Conservation (phyloP, 352 stramenopile genomes). For the Globisporangium solare region DNA sequence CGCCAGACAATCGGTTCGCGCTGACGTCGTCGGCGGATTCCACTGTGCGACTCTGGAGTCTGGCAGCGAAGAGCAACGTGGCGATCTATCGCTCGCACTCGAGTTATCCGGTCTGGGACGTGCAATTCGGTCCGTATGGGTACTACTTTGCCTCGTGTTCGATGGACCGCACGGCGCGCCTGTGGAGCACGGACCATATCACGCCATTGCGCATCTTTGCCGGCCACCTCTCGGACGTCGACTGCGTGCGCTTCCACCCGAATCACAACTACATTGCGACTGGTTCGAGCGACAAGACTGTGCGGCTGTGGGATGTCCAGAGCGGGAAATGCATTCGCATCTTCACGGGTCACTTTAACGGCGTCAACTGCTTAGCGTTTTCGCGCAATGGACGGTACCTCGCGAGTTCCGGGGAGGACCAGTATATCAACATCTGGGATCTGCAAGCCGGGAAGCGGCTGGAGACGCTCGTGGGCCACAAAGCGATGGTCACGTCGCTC, state of each 20-base stretch:
- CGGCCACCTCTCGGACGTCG: conserved; percentile 91
- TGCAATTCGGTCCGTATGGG: conserved; percentile 84
- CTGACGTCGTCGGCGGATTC: conserved; percentile 79
- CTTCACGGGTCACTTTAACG: conserved; percentile 88
- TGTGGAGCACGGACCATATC: conserved; percentile 93
- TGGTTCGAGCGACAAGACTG: conserved; percentile 92
- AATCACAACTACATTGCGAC: conserved; percentile 96
- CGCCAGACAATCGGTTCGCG: conserved; percentile 81
- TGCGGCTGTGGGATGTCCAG: conserved; percentile 93
- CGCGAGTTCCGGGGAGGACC: conserved; percentile 78
- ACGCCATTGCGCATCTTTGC: conserved; percentile 91
- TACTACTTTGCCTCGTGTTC: conserved; percentile 96
- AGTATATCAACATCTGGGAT: conserved; percentile 94
- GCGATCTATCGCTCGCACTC: conserved; percentile 72
- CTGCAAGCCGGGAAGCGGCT: conserved; percentile 86
- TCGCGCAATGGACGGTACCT: conserved; percentile 89
- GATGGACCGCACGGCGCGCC: conserved; percentile 89
- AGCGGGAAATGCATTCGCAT: conserved; percentile 90
- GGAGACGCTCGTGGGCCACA: conserved; percentile 77
- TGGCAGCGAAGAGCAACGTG: conserved; percentile 76
- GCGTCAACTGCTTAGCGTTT: conserved; percentile 87
- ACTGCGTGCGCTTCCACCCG: conserved; percentile 91
- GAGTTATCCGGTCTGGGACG: conserved; percentile 88
- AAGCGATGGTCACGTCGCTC: conserved; percentile 66
- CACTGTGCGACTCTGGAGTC: conserved; percentile 81